phyloP scores from a whole-genome alignment of 305 asterid genomes.

The Fraxinus paxiana region DNA sequence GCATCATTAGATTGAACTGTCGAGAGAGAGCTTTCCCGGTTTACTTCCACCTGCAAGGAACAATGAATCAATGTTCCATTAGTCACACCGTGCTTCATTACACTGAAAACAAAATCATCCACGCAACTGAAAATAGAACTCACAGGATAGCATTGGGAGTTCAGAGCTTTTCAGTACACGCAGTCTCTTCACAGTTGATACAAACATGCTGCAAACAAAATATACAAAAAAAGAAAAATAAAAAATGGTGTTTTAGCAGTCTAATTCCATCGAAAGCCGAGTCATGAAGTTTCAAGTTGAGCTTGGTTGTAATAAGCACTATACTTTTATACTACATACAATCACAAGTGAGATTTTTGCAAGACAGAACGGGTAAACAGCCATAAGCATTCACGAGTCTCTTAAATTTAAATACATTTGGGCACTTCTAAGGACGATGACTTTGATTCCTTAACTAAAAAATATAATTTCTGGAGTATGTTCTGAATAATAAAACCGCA shows the following conservation, averaged over 20 bases:
- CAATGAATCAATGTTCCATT: background rate
- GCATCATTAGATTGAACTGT: background rate
- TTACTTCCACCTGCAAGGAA: slow-evolving; percentile 34
- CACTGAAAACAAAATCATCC: background rate
- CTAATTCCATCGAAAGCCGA: background rate
- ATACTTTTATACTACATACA: background rate
- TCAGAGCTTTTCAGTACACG: slow-evolving; percentile 85
- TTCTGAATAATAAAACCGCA: background rate
- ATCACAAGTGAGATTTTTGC: background rate
- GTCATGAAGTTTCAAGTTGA: background rate
- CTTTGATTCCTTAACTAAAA: background rate
- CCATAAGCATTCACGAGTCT: background rate
- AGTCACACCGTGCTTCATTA: background rate
- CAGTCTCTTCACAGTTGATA: slow-evolving; percentile 73
- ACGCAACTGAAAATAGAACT: slow-evolving; percentile 22
- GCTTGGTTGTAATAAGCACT: background rate
- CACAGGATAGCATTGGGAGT: slow-evolving; percentile 54
- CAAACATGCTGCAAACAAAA: slow-evolving; percentile 66
- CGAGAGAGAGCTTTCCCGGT: slow-evolving; percentile 21
- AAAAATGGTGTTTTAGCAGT: background rate
- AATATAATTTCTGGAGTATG: background rate
- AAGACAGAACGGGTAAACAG: background rate
- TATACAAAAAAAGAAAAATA: background rate
- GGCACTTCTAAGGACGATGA: background rate
- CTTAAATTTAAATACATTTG: background rate